Base-by-base conservation (phyloP, 2,329 filamentous ascomycete genomes). In the Orbilia oligospora region DNA sequence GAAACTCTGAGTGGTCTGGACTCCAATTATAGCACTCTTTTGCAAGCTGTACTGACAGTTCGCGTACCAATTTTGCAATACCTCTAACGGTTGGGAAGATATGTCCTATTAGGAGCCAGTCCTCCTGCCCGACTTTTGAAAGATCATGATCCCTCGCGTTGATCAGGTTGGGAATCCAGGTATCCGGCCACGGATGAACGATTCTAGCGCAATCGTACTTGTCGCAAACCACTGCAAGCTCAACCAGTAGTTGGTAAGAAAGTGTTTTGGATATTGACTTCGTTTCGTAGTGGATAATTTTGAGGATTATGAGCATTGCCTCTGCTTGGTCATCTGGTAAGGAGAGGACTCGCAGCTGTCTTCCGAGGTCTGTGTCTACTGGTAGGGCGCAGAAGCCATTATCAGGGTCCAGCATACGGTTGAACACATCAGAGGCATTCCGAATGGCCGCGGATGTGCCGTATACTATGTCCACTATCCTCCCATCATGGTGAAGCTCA, bases 191-290 rank as follows among this genome's bases (percentile, higher is more conserved):
- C 18, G 58, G 58, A 3, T n/a, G 24, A 8, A 56, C 22, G 12
- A 72, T 22, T n/a, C 20, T 10, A 3, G 41, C 22, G 33, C 58
- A 66, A 41, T 72, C 46, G 36, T 72, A 72, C 22, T 72, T 72
- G 24, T 66, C 30, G 36, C 69, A 72, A 6, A 46, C 10, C 1
- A 65, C 36, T 2, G 69, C 58, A 33, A 72, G 33, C 20, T 55
- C 14, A 3, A 72, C 46, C 3, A 72, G 22, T 18, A 46, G 20
- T 10, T 41, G 5, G 18, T 36, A 72, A 0, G 30, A 30, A 10
- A 72, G 6, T 0, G 10, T 24, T 20, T 20, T 30, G 14, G 69
- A 36, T 3, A 72, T 66, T 4, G 22, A 20, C 5, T n/a, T 41
- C 18, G 20, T 46, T 36, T 49, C 22, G 27, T 38, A 68, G 44